phyloP scores from a whole-genome alignment of 305 asterid species.

The Vinca major region DNA sequence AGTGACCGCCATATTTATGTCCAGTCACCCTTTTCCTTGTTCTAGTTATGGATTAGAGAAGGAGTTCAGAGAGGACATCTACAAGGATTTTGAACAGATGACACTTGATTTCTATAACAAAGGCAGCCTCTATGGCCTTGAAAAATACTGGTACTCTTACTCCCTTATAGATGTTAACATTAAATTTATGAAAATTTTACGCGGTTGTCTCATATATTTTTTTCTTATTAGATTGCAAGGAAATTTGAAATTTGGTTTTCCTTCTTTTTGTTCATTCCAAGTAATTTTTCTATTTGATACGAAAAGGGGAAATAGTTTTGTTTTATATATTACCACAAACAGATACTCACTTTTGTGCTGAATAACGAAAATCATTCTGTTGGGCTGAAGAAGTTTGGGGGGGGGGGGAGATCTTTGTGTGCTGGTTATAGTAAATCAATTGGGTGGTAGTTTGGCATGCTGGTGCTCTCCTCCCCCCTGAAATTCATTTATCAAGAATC shows the following conservation, averaged over 20 bases:
- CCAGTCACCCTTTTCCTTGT: slow-evolving; percentile 14
- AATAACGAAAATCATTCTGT: too few relatives aligned
- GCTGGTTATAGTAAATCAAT: too few relatives aligned
- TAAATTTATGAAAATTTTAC: not conserved
- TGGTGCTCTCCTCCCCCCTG: not conserved
- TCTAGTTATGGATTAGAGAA: slow-evolving; percentile 84
- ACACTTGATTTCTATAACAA: slow-evolving; percentile 53
- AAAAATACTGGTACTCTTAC: slow-evolving; percentile 64
- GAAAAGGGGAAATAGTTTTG: too few relatives aligned
- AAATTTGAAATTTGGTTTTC: not conserved
- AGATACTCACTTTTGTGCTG: too few relatives aligned
- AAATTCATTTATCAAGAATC: not conserved
- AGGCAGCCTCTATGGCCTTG: slow-evolving; percentile 83
- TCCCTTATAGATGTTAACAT: not conserved
- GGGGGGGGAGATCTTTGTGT: too few relatives aligned
- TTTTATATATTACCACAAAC: too few relatives aligned
- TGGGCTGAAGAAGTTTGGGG: too few relatives aligned
- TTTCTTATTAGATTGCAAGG: not conserved
- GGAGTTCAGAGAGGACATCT: slow-evolving; percentile 61
- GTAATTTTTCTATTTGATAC: not conserved
- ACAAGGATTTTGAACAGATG: slow-evolving; percentile 67
- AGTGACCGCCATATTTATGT: slow-evolving; percentile 2
- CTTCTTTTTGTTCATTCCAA: not conserved
- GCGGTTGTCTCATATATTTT: not conserved
- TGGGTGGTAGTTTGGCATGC: too few relatives aligned